Evolutionary conservation across 2,329 filamentous ascomycete species (phyloP), one percentile per base, ranked within the genome.

Genomic region (Aspergillus sergii): DNA sequence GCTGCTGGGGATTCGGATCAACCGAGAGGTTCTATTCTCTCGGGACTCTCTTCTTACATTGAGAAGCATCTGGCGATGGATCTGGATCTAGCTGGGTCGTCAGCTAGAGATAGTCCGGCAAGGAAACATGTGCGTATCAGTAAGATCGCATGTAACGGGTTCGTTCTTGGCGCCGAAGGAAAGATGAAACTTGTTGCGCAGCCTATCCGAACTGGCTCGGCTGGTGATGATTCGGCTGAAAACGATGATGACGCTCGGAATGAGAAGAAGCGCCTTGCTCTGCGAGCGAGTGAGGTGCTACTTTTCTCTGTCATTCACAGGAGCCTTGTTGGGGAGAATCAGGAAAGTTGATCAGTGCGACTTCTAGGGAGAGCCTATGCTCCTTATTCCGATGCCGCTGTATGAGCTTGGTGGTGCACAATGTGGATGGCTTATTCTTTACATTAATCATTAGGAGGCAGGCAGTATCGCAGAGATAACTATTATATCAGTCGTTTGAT

Each of bases 41-140:
- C 61, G 12, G 74, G 72, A 39, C 66, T 80, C 10, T 73, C 71
- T n/a, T 59, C 69, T 2, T 80, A 80, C 58, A 61, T 80, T 30
- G 70, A 76, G 32, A 71, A 68, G 7, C 76, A 80, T 68, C 70
- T 80, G 48, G 78, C 78, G 5, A 77, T 80, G 76, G 72, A 76
- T 28, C 59, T 80, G 30, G 72, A 79, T 59, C 57, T 80, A 26
- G 66, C 69, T 57, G 68, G 64, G 11, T 65, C 63, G 1, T 65
- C 64, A 2, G 64, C 64, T 3, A 55, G 56, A 4, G 39, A 62
- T 3, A 34, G 60, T 28, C 26, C 34, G 1, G 63, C 68, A 11
- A 68, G 64, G 4, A 66, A 74, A 28, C 70, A 78, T 66, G 68
- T 78, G 14, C 72, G 76, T 4, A 64, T 80, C 7, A 74, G 74